These are phyloP conservation scores for Schrenkiella parvula DNA, from an alignment of 345 rosid genomes.

Conservation along the genomic window DNA sequence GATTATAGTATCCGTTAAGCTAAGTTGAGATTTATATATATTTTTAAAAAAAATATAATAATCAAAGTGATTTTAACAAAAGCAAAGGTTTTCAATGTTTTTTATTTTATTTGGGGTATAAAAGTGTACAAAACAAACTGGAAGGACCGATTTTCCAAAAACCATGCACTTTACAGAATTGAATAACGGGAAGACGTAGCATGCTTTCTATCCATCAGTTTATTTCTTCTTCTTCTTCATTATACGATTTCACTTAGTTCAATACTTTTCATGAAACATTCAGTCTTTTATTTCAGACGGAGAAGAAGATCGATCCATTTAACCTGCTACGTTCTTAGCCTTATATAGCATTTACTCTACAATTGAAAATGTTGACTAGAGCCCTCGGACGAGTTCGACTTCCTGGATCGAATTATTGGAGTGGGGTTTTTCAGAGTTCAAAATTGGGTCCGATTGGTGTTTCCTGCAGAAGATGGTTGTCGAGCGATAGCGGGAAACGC, in stretches of 20 bases:
- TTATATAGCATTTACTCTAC: background rate
- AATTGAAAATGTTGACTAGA: conserved; percentile 28
- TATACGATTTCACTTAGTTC: conserved; percentile 18
- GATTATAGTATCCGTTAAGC: no score
- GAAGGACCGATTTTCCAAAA: background rate
- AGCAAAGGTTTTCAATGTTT: background rate
- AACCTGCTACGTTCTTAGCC: background rate
- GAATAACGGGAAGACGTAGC: conserved; percentile 29
- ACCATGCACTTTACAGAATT: background rate
- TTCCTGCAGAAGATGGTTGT: conserved; percentile 14
- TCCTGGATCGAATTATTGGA: background rate
- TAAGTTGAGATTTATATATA: background rate
- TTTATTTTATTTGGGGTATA: background rate
- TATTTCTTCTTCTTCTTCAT: background rate
- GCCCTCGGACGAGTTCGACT: conserved; percentile 22
- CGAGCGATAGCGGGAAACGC: conserved; percentile 33
- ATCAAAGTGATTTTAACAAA: background rate
- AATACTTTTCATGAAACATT: background rate
- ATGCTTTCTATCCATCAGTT: conserved; percentile 30
- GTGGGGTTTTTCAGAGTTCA: background rate
- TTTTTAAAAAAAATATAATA: no score
- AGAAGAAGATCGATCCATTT: conserved; percentile 12
- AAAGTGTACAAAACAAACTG: background rate
- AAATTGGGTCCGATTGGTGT: conserved; percentile 11
- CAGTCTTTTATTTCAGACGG: background rate